These are phyloP conservation scores for Colletotrichum sp. DNA, from an alignment of 2,329 filamentous ascomycete genomes.

Conservation along the genomic window DNA sequence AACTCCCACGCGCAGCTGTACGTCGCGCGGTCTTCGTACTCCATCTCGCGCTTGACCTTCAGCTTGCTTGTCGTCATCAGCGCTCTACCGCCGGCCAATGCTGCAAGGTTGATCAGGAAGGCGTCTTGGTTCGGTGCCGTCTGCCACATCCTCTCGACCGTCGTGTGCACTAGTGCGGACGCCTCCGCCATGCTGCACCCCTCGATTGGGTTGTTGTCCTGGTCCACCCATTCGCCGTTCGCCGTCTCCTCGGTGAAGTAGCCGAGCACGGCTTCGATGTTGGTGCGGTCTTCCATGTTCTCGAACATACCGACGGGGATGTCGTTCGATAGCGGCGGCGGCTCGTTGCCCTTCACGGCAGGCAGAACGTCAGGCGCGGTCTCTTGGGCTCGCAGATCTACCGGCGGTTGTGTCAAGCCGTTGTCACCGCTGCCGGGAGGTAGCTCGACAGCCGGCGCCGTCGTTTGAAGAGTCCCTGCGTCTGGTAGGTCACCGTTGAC, in stretches of 20 bases:
- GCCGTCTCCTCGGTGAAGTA: slow-evolving; percentile 58
- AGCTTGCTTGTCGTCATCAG: slow-evolving; percentile 49
- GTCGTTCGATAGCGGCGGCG: neutral
- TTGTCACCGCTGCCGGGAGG: neutral
- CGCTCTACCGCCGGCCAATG: slow-evolving; percentile 57
- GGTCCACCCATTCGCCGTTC: slow-evolving; percentile 57
- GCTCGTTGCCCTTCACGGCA: neutral
- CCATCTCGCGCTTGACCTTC: slow-evolving; percentile 49
- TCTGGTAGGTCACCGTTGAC: slow-evolving; percentile 48
- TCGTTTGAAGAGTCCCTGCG: neutral
- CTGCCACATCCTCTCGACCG: slow-evolving; percentile 57
- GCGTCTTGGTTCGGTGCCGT: slow-evolving; percentile 56
- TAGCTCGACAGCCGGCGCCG: neutral
- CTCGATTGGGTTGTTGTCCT: slow-evolving; percentile 44
- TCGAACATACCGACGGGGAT: slow-evolving; percentile 27
- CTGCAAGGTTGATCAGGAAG: slow-evolving; percentile 65
- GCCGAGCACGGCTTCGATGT: slow-evolving; percentile 61
- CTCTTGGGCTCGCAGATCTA: neutral
- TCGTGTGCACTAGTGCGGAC: slow-evolving; percentile 55
- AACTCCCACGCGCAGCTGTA: slow-evolving; percentile 63
- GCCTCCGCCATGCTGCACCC: slow-evolving; percentile 57
- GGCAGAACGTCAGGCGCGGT: neutral
- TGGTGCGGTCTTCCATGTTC: slow-evolving; percentile 51
- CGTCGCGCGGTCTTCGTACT: slow-evolving; percentile 42
- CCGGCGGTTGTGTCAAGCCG: neutral